Evolutionary conservation across 106 monocot species (phyloP), one percentile per base, ranked within the genome.

Genomic region (Dactylorhiza incarnata): DNA sequence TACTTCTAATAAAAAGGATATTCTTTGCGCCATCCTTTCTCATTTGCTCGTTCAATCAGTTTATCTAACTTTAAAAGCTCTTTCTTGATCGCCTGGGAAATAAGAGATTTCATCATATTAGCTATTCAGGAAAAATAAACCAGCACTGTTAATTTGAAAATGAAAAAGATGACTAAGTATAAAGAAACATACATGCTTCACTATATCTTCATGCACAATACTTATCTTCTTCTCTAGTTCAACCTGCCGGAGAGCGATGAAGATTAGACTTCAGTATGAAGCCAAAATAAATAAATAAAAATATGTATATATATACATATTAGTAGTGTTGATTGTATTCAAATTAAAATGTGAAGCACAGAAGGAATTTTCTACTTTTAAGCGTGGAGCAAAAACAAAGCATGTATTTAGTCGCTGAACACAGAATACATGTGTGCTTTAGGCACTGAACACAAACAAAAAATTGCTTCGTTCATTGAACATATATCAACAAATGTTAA

Each of bases 1-100:
- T 37, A 37, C 37, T 37, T 3, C 37, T 37, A 37, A 37, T 37
- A 37, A 4, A 52, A 90, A 94, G 93, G 93, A 94, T 94, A 94
- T 90, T 90, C 90, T 84, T 72, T 65, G 46, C 88, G 81, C 93
- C 93, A 90, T 23, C 93, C 93, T 66, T 94, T 94, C 53, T 84
- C 90, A 83, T 88, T 86, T 67, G 93, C 90, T 59, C 78, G 68
- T 55, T 88, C 84, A 55, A 90, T 94, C 82, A 72, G 59, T 61
- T 73, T 94, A 68, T 86, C 78, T 14, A 94, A 74, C 72, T 72
- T 84, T 59, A 45, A 10, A 66, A 88, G 74, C 67, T 94, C 93
- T 72, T 78, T 86, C 46, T 79, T 76, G 63, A 94, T 88, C 86
- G 84, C 86, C 89, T 93, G 85, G 73, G 66, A 84, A 68, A 75